Evolutionary conservation across 257 asterid species (phyloP), one percentile per base, ranked within the genome.

Genomic region (Solanum clarkiae): DNA sequence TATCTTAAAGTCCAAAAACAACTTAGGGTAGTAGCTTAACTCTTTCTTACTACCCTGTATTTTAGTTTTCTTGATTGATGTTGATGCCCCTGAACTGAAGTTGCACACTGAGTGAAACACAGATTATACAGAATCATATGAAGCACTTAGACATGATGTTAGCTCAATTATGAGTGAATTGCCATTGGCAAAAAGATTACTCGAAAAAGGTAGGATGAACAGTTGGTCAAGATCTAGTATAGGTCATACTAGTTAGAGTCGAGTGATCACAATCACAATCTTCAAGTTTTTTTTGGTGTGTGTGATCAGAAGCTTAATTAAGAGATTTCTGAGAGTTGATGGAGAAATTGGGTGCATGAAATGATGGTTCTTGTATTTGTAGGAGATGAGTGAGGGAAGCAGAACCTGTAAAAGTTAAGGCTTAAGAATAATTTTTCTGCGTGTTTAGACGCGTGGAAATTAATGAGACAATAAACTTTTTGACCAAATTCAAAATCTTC

Each of bases 401-500:
- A 82, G 84, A 74, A 36, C 77, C 71, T 32, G 86, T 70, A 86
- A 88, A 89, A 90, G 85, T 44, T 53, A 55, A 59, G 6, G 44
- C 14, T 44, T 36, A 59, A 10, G 68, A 22, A 62, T 62, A 1
- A 62, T n/a, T 60, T 59, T n/a, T 59, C 29, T n/a, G 15, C 29
- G 15, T 59, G 15, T n/a, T 59, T 22, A 22, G 69, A 62, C 40
- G 71, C 6, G 70, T 63, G 42, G 20, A 26, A 63, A 63, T 24
- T 63, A 26, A 63, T 13, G 42, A 26, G 79, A 36, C 24, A 68
- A 26, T 20, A 59, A n/a, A 36, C 0, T 40, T 68, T 42, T 87
- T 91, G 94, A 92, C 93, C 91, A 26, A 84, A 82, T 92, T 88
- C 95, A 86, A 84, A 86, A 18, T 26, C 54, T 70, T 8, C 24